Evolutionary conservation across 2,329 filamentous ascomycete species (phyloP), one percentile per base, ranked within the genome.

Genomic region (Penicillium rolfsii): DNA sequence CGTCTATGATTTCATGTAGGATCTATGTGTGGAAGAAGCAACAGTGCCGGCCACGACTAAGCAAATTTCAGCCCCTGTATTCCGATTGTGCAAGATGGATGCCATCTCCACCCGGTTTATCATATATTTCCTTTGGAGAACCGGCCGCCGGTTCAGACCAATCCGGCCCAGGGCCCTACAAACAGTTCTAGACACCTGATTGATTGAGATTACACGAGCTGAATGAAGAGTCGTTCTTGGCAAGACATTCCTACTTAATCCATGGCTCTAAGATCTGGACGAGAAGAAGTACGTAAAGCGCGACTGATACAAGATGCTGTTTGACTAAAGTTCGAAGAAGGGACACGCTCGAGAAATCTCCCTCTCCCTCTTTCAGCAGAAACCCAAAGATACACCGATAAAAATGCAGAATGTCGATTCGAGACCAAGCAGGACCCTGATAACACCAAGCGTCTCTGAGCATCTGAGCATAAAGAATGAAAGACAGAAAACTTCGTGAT

Each of bases 251-350:
- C 19, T 43, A 43, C 30, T 11, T 11, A 11, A 33, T 22, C 40
- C 22, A 43, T 5, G 3, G 3, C 8, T 12, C 19, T 11, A 8
- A 24, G 4, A 22, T 9, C n/a, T 43, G 4, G 19, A 41, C 6
- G 14, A 14, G 35, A 36, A 43, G 19, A 3, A 43, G 19, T 22
- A 24, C 1, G 24, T 43, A 22, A 7, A 8, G n/a, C n/a, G 14
- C n/a, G n/a, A 41, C n/a, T 22, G 19, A 9, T 24, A 5, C 22
- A 43, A 8, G 5, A 43, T 43, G 11, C 3, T 24, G 1, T 35
- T 56, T 9, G 24, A 48, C 38, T 46, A 16, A 24, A 40, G 11
- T 22, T 16, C 30, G 40, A 65, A 50, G 49, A 64, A 70, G 43
- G 67, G 28, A 28, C 26, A 14, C 16, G 28, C 49, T 19, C 16